Percentiles rank a stretch among this genome's conserved stretches.
Evolutionary conservation across 768 basidiomycete genomes (phyloP).

Genomic region (Russula ochroleuca): DNA sequence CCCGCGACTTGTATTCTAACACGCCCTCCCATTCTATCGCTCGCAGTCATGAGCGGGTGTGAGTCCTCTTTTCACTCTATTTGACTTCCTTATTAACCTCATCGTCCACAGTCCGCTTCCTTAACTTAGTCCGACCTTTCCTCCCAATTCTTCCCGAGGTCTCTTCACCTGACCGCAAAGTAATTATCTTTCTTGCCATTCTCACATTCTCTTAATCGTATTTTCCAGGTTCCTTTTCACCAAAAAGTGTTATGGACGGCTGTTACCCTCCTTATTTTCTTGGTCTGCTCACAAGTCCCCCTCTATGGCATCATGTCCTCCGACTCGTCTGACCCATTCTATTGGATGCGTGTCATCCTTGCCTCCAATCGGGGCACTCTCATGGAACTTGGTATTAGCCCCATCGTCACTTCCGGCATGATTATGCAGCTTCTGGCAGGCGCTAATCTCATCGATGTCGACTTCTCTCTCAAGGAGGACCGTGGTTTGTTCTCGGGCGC

Average conservation of each 20-base stretch:
- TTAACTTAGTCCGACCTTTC: constrained; percentile 97
- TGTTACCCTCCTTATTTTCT: constrained; percentile 97
- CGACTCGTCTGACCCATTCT: constrained; percentile 97
- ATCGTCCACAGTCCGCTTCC: constrained; percentile 71
- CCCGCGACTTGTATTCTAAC: constrained; percentile 28
- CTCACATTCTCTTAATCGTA: constrained; percentile 11
- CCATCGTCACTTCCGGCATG: constrained; percentile 98
- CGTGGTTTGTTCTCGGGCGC: constrained; percentile 92
- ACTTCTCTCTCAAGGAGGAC: constrained; percentile 96
- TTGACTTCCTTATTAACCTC: neutral
- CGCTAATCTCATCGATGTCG: constrained; percentile 95
- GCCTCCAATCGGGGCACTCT: constrained; percentile 97
- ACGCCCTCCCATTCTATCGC: constrained; percentile 11
- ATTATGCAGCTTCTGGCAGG: constrained; percentile 99
- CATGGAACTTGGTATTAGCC: constrained; percentile 98
- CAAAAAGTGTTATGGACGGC: constrained; percentile 99
- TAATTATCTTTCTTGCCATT: constrained; percentile 34
- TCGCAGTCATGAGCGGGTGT: constrained; percentile 73
- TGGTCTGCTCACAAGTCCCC: constrained; percentile 98
- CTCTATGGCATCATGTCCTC: constrained; percentile 99
- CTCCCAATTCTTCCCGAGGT: constrained; percentile 96
- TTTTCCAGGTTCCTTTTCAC: constrained; percentile 85
- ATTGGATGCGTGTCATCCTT: constrained; percentile 99
- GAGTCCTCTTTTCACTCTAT: constrained; percentile 35
- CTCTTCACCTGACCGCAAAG: constrained; percentile 96